These are phyloP conservation scores for Hymenotorrendiella dingleyae DNA, from an alignment of 2,329 filamentous ascomycete genomes.

Conservation along the genomic window DNA sequence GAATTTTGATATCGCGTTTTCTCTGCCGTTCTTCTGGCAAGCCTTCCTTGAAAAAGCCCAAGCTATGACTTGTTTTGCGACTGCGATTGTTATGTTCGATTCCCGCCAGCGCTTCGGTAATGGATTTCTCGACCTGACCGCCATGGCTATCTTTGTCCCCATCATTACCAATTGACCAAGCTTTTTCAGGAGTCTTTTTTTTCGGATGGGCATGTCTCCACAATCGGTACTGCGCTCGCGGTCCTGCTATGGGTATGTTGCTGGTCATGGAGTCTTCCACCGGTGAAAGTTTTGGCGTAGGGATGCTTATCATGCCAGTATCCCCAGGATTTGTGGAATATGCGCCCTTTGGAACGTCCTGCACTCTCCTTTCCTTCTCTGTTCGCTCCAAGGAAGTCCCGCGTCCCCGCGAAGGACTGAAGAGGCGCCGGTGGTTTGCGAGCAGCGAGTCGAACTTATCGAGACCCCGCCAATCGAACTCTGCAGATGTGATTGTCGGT, in stretches of 20 bases:
- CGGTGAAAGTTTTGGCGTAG: slow-evolving; percentile 14
- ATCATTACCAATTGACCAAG: slow-evolving; percentile 57
- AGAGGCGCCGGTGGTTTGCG: slow-evolving; percentile 32
- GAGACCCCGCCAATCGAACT: slow-evolving; percentile 19
- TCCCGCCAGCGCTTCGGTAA: slow-evolving; percentile 54
- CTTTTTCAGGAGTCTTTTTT: slow-evolving; percentile 43
- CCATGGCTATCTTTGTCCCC: slow-evolving; percentile 48
- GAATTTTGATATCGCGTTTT: slow-evolving; percentile 41
- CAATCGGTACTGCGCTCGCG: slow-evolving; percentile 28
- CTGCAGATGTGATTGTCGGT: slow-evolving; percentile 10
- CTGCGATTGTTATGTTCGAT: slow-evolving; percentile 59
- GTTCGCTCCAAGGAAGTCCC: slow-evolving; percentile 40
- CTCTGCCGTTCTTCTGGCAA: slow-evolving; percentile 53
- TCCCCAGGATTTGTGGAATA: slow-evolving; percentile 31
- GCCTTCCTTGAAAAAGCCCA: slow-evolving; percentile 62
- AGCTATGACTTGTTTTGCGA: slow-evolving; percentile 60
- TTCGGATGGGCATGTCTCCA: slow-evolving; percentile 27
- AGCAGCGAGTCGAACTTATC: slow-evolving; percentile 34
- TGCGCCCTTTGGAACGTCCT: slow-evolving; percentile 27
- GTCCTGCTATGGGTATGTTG: slow-evolving; percentile 27
- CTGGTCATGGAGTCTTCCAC: slow-evolving; percentile 19
- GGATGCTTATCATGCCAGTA: slow-evolving; percentile 27
- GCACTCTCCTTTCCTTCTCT: slow-evolving; percentile 35
- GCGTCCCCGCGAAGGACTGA: slow-evolving; percentile 27
- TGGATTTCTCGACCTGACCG: slow-evolving; percentile 57